These are phyloP conservation scores for Microthyrium microscopicum DNA, from an alignment of 2,329 filamentous ascomycete genomes.

Conservation along the genomic window DNA sequence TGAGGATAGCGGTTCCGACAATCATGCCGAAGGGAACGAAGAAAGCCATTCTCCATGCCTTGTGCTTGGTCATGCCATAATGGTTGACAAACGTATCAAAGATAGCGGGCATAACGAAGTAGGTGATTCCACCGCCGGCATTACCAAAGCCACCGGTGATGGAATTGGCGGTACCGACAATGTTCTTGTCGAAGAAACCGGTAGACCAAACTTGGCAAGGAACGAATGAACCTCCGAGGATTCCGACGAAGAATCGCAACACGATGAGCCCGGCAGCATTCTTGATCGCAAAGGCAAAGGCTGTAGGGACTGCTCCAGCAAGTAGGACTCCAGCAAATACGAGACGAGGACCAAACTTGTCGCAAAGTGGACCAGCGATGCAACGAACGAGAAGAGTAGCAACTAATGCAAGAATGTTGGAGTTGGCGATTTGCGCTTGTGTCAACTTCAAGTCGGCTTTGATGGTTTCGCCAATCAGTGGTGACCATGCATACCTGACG, in stretches of 20 bases:
- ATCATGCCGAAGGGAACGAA: slow-evolving; percentile 70
- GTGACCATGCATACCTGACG: slow-evolving; percentile 69
- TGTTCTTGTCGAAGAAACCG: slow-evolving; percentile 82
- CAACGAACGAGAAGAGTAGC: slow-evolving; percentile 51
- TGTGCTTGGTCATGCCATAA: slow-evolving; percentile 41
- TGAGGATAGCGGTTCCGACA: slow-evolving; percentile 42
- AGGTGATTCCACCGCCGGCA: slow-evolving; percentile 46
- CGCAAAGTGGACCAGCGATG: slow-evolving; percentile 68
- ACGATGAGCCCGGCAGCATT: slow-evolving; percentile 51
- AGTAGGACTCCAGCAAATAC: slow-evolving; percentile 64
- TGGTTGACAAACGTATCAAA: slow-evolving; percentile 55
- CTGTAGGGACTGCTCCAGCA: slow-evolving; percentile 65
- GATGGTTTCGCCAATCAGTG: slow-evolving; percentile 64
- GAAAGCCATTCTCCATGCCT: slow-evolving; percentile 74
- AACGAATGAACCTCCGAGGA: slow-evolving; percentile 63
- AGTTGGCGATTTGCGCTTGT: slow-evolving; percentile 61
- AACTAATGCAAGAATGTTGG: slow-evolving; percentile 65
- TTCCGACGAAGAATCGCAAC: slow-evolving; percentile 65
- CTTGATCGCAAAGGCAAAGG: slow-evolving; percentile 61
- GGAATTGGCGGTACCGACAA: slow-evolving; percentile 78
- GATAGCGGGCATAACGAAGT: slow-evolving; percentile 79
- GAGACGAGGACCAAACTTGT: slow-evolving; percentile 62
- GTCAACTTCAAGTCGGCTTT: slow-evolving; percentile 59
- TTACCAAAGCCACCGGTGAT: slow-evolving; percentile 76
- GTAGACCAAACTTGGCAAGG: slow-evolving; percentile 89